These are phyloP conservation scores for Salix caprea DNA, from an alignment of 345 rosid species.

Conservation along the genomic window DNA sequence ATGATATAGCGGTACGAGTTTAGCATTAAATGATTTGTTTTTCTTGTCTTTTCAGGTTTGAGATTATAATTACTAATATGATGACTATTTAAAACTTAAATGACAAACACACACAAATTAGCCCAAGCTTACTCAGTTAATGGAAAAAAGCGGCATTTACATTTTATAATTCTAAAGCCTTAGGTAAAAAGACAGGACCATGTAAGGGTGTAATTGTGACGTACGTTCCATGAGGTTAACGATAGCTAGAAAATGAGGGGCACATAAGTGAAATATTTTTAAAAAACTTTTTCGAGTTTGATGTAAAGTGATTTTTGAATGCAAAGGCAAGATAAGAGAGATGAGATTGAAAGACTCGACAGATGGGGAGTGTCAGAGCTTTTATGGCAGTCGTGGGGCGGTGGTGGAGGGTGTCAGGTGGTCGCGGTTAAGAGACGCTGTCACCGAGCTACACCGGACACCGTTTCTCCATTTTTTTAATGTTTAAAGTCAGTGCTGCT, in stretches of 20 bases:
- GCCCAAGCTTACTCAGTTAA: fast-evolving
- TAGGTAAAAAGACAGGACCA: too few relatives aligned
- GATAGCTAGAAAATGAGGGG: neutral
- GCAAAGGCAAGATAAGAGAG: too few relatives aligned
- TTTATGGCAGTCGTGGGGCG: neutral
- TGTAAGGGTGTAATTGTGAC: too few relatives aligned
- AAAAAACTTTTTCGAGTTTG: neutral
- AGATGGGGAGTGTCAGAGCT: slow-evolving; percentile 9
- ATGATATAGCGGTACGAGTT: too few relatives aligned
- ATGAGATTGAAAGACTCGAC: neutral
- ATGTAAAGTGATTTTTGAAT: neutral
- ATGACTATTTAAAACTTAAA: too few relatives aligned
- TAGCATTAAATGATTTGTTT: too few relatives aligned
- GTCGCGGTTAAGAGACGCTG: neutral
- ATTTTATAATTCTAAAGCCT: too few relatives aligned
- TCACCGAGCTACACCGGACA: neutral
- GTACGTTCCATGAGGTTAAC: too few relatives aligned
- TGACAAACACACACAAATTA: too few relatives aligned
- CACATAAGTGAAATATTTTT: neutral
- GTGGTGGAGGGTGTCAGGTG: slow-evolving; percentile 7
- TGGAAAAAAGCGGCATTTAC: too few relatives aligned
- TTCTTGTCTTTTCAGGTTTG: too few relatives aligned
- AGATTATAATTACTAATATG: too few relatives aligned
- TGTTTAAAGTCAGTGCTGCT: neutral
- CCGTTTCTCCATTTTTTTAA: neutral